phyloP scores from a whole-genome alignment of 495 filamentous ascomycete species.

The Penicillium soppii region DNA sequence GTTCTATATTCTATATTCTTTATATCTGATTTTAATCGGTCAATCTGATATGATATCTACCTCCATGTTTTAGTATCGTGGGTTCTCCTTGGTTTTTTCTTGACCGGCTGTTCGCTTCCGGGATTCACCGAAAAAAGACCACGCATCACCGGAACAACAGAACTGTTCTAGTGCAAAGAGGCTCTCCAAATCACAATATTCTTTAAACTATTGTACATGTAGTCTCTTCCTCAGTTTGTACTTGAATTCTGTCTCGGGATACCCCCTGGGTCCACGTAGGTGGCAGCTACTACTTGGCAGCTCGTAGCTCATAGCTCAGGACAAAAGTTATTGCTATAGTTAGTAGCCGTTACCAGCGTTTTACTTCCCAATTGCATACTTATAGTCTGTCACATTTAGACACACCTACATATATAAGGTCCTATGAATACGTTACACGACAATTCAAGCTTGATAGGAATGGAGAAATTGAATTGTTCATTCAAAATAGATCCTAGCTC shows the following conservation, averaged over 20 bases:
- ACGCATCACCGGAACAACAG: slow-evolving; percentile 8
- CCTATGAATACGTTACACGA: too few relatives aligned
- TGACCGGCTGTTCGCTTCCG: slow-evolving; percentile 1
- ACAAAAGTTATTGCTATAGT: too few relatives aligned
- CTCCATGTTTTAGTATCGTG: not conserved
- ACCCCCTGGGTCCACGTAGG: too few relatives aligned
- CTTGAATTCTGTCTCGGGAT: too few relatives aligned
- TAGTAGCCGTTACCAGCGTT: too few relatives aligned
- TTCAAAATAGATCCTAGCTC: too few relatives aligned
- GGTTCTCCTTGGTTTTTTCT: not conserved
- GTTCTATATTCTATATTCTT: not conserved
- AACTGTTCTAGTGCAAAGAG: not conserved
- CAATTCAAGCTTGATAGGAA: not conserved
- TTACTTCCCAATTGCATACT: too few relatives aligned
- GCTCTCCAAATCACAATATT: not conserved
- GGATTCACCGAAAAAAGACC: slow-evolving; percentile 7
- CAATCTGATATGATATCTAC: not conserved
- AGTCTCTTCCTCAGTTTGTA: too few relatives aligned
- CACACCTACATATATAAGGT: too few relatives aligned
- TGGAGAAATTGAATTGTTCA: not conserved
- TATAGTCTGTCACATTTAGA: too few relatives aligned
- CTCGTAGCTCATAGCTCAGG: too few relatives aligned
- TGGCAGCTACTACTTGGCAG: too few relatives aligned
- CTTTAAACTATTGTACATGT: not conserved
- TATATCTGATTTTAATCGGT: not conserved